Conservation (phyloP, 129 eudicot genomes). For the Flaveria linearis region DNA sequence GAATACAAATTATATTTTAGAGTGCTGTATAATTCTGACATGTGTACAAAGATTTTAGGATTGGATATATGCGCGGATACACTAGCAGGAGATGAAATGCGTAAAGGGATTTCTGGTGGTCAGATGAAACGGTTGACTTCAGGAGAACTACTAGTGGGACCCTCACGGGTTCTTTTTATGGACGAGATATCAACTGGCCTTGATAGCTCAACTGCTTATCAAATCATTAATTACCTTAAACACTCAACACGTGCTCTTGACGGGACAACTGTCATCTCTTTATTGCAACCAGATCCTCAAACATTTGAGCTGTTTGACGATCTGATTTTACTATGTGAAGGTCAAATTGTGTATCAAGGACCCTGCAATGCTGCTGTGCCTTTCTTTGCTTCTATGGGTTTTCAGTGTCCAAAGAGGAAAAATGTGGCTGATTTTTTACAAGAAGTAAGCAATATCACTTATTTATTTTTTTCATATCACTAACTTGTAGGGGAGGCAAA, state of each 20-base stretch:
- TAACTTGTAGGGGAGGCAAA: constrained; percentile 2
- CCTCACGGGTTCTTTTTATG: constrained; percentile 75
- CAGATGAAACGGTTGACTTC: constrained; percentile 91
- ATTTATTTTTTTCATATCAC: neutral
- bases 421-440: constrained; percentile 93
- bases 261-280: constrained; percentile 73
- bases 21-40: constrained; percentile 39
- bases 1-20: neutral
- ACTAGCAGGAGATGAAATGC: constrained; percentile 91
- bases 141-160: constrained; percentile 81
- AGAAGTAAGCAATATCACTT: constrained; percentile 53
- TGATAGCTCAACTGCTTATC: constrained; percentile 92
- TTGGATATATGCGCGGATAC: constrained; percentile 88
- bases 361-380: constrained; percentile 67
- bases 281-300: constrained; percentile 87
- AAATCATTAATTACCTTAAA: constrained; percentile 72
- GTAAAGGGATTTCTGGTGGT: constrained; percentile 95
- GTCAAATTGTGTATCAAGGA: constrained; percentile 91
- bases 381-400: constrained; percentile 83
- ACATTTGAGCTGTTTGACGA: constrained; percentile 88
- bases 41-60: constrained; percentile 75
- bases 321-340: constrained; percentile 70
- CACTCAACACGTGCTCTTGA: constrained; percentile 69
- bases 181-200: constrained; percentile 95
- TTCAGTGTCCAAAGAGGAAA: constrained; percentile 81